phyloP scores from a whole-genome alignment of 257 asterid species.

The Scutellaria galericulata region DNA sequence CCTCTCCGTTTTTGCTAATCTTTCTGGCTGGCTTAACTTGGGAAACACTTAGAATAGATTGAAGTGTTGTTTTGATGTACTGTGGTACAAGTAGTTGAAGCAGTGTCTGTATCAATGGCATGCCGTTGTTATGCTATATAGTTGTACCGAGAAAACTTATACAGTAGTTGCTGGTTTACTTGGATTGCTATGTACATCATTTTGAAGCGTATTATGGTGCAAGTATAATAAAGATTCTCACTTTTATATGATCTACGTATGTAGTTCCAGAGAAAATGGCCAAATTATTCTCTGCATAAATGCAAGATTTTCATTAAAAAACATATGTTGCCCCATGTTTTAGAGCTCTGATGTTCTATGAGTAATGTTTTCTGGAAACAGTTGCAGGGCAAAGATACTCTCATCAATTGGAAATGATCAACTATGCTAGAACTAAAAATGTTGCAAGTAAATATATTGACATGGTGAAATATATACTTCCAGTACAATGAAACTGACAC shows the following conservation, averaged over 20 bases:
- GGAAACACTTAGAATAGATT: conserved; percentile 9
- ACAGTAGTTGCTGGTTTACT: background rate
- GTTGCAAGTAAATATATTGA: background rate
- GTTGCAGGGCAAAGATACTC: background rate
- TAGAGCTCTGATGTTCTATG: background rate
- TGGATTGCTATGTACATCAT: background rate
- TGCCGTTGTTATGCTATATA: background rate
- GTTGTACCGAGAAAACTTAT: conserved; percentile 6
- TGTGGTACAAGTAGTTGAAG: conserved; percentile 7
- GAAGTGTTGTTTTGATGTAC: conserved; percentile 11
- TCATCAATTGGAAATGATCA: background rate
- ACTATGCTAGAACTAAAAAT: background rate
- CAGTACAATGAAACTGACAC: background rate
- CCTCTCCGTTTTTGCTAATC: conserved; percentile 6
- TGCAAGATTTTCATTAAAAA: background rate
- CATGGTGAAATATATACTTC: background rate
- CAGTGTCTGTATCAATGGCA: background rate
- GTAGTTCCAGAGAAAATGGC: no score
- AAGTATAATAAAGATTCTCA: no score
- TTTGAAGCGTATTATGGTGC: background rate
- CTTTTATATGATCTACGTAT: no score
- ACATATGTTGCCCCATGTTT: background rate
- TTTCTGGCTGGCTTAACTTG: background rate
- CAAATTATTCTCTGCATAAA: background rate
- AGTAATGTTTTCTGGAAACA: background rate